Percentiles rank a stretch among this genome's conserved stretches.
These are phyloP conservation scores for Populus hybrid DNA, from an alignment of 441 rosid genomes.

Conservation along the genomic window DNA sequence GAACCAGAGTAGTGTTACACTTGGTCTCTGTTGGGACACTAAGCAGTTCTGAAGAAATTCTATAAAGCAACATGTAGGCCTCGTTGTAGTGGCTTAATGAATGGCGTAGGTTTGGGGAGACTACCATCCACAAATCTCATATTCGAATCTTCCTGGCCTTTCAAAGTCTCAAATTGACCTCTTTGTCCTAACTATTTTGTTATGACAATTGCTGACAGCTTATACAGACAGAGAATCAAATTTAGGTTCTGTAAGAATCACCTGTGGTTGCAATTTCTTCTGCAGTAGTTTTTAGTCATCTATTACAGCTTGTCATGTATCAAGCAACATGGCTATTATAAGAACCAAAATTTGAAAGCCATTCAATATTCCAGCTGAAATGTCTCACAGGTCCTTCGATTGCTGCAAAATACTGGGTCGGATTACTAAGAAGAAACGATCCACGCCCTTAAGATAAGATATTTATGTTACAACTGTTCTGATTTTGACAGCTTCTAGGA, in stretches of 20 bases:
- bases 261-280: background rate
- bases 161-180: background rate
- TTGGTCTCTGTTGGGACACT: too few relatives aligned
- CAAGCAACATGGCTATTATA: background rate
- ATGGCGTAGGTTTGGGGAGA: slow-evolving; percentile 7
- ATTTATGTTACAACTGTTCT: slow-evolving; percentile 20
- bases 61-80: background rate
- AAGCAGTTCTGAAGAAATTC: background rate
- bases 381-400: background rate
- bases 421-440: background rate
- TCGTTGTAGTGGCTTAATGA: background rate
- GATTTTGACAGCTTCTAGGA: slow-evolving; percentile 14
- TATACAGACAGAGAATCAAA: background rate
- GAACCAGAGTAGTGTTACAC: too few relatives aligned
- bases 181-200: background rate
- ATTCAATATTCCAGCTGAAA: background rate
- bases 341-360: background rate
- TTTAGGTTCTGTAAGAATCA: background rate
- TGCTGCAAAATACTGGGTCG: background rate
- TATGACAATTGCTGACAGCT: background rate
- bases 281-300: background rate
- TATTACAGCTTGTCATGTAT: background rate
- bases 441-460: background rate
- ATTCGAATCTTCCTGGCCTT: slow-evolving; percentile 4
- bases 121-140: slow-evolving; percentile 9